Evolutionary conservation across 768 basidiomycete species (phyloP).

Genomic region (Leccinellum rugosiceps): DNA sequence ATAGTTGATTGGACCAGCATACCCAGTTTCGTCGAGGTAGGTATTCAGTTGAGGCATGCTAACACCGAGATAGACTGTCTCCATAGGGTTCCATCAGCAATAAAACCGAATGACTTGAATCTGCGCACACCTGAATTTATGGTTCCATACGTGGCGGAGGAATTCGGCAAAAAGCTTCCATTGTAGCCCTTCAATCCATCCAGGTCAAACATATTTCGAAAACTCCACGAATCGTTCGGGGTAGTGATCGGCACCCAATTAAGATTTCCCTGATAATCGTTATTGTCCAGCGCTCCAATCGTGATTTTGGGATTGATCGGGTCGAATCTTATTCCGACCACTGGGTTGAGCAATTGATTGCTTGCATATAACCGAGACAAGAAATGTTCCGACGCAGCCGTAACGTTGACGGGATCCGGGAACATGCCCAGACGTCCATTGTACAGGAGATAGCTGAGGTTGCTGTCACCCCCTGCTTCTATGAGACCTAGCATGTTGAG

Average conservation of each 20-base stretch:
- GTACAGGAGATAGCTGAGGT: constrained; percentile 19
- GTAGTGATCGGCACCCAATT: constrained; percentile 22
- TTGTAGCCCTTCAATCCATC: constrained; percentile 22
- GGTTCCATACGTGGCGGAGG: constrained; percentile 4
- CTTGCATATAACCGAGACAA: constrained; percentile 11
- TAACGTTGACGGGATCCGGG: constrained; percentile 19
- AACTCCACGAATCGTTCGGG: constrained; percentile 7
- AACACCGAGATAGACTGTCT: constrained; percentile 5
- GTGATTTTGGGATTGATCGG: constrained; percentile 25
- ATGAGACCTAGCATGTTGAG: constrained; percentile 7
- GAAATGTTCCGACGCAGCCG: constrained; percentile 17
- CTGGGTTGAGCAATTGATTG: constrained; percentile 20
- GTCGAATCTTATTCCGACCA: constrained; percentile 23
- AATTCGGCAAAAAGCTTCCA: constrained; percentile 12
- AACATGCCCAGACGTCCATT: constrained; percentile 21
- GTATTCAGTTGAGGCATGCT: neutral
- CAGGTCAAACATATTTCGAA: constrained; percentile 6
- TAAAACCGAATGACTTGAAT: no score
- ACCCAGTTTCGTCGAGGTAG: constrained; percentile 10
- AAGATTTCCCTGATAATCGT: constrained; percentile 19
- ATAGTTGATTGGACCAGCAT: constrained; percentile 15
- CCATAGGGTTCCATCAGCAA: neutral
- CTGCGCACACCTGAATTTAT: constrained; percentile 9
- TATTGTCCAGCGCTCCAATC: constrained; percentile 23
- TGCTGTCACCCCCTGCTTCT: constrained; percentile 12